Base-by-base conservation (phyloP, 305 asterid species). In the Coffea humblotiana region DNA sequence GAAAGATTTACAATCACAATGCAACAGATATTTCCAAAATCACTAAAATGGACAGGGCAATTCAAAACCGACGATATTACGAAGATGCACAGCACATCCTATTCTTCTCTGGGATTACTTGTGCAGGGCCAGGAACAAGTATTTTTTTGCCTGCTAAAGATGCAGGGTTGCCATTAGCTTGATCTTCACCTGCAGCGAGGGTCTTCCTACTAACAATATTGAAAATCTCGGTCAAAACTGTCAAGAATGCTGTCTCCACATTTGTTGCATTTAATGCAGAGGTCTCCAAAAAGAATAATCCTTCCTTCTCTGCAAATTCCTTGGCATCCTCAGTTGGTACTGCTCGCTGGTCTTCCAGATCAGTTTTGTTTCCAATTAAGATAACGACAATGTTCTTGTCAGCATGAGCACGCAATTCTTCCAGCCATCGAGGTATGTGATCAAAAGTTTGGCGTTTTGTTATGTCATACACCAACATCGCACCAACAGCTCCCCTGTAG, bases 371-470 rank as follows among this genome's bases (percentile, higher is more conserved):
- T 40, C 97, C 96, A 2, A 93, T 75, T 75, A 93, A 88, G 35
- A 93, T 90, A 71, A 93, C 91, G 29, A 91, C 97, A 8, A 90
- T 93, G 86, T 93, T 93, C 92, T 93, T 93, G 86, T 93, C 97
- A 14, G 97, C 97, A 79, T 93, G 97, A 32, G 90, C 88, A 54
- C 95, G 94, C 76, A 93, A 61, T 76, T 93, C 97, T 78, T 91
- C 96, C 78, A 93, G 87, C 97, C 97, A 93, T n/a, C 97, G 93
- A 29, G 95, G 95, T 43, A 93, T 90, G 92, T 93, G 95, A 79
- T 93, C 97, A 77, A 93, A 93, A 19, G 95, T 90, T 63, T 82
- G 92, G 14, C 94, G 93, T 78, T 88, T 93, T 48, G 97, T 93
- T 79, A 93, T 85, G 86, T 93, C 97, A 48, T 91, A 93, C 32